Base-by-base conservation (phyloP, 2,329 filamentous ascomycete species). In the Monosporascus sp. region DNA sequence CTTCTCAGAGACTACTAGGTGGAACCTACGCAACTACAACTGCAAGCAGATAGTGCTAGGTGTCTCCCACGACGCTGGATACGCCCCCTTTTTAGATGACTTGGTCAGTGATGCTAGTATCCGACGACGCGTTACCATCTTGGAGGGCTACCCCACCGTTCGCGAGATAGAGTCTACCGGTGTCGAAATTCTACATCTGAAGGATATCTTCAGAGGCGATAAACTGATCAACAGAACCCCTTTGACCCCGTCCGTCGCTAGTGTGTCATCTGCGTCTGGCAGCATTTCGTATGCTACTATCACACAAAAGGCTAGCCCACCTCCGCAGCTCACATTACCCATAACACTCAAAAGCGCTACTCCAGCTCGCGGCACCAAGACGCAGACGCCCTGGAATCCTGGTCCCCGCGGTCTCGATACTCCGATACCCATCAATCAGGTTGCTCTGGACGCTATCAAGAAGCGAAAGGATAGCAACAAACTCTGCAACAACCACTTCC, bases 1-100 rank as follows among this genome's bases (percentile, higher is more conserved):
- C 56, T 54, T 26, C 3, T 41, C 56, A 81, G 80, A 82, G 65
- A 72, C 68, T 20, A 72, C 79, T 8, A 70, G 73, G 47, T 85
- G 81, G 76, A 77, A 87, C 65, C 68, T 86, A 47, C 72, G 74
- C 58, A 85, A 85, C 56, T 68, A 75, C 57, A 85, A 84, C 63
- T 87, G 84, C 72, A 81, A 78, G 62, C 78, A 84, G 59, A 73
- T 87, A 48, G 67, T 86, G 37, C 71, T 87, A 37, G 84, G 83
- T 46, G 75, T 85, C 49, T 84, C 81, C 2, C 82, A 85, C 60
- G 82, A 86, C 62, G 73, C 80, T 26, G 77, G 77, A 7, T 86
- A 86, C 60, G 80, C 79, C 5, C 76, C 81, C 8, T 81, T 85
- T 58, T 66, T 87, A 20, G 77, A 82, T 59, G 77, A 82, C 55